These are phyloP conservation scores for Parasarocladium wereldwijsianum DNA, from an alignment of 2,329 filamentous ascomycete species.

Conservation along the genomic window DNA sequence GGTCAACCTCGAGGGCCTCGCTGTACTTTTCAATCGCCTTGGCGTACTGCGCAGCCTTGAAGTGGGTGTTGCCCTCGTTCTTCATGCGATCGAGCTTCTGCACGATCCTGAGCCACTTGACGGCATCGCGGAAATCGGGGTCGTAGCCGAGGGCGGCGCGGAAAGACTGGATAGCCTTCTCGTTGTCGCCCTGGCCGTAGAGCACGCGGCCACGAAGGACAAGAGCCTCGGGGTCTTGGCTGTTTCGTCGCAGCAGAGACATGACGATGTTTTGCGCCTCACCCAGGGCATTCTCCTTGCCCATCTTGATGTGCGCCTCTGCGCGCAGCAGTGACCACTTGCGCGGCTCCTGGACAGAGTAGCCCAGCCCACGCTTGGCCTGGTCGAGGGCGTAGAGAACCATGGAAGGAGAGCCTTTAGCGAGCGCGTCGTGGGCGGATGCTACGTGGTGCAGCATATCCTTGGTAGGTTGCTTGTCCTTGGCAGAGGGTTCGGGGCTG, in stretches of 20 bases:
- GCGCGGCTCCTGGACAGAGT: slow-evolving; percentile 63
- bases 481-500: slow-evolving; percentile 63
- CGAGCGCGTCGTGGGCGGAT: slow-evolving; percentile 64
- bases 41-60: slow-evolving; percentile 72
- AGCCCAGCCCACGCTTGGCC: slow-evolving; percentile 67
- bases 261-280: slow-evolving; percentile 91
- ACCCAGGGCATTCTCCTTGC: slow-evolving; percentile 71
- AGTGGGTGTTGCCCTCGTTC: slow-evolving; percentile 79
- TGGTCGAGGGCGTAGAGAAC: slow-evolving; percentile 82
- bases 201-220: slow-evolving; percentile 77
- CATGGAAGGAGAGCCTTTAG: slow-evolving; percentile 72
- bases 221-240: slow-evolving; percentile 82
- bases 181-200: slow-evolving; percentile 86
- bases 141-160: slow-evolving; percentile 80
- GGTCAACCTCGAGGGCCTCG: slow-evolving; percentile 71
- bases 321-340: slow-evolving; percentile 91
- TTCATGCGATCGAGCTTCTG: slow-evolving; percentile 90
- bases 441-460: slow-evolving; percentile 73
- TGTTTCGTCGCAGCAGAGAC: slow-evolving; percentile 71
- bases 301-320: slow-evolving; percentile 87
- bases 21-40: slow-evolving; percentile 75
- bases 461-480: slow-evolving; percentile 70
- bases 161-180: slow-evolving; percentile 87
- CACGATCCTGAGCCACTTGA: slow-evolving; percentile 78
- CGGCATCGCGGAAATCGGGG: slow-evolving; percentile 76